phyloP scores from a whole-genome alignment of 1,139 yeast species.

The Lodderomyces metapsilosis region DNA sequence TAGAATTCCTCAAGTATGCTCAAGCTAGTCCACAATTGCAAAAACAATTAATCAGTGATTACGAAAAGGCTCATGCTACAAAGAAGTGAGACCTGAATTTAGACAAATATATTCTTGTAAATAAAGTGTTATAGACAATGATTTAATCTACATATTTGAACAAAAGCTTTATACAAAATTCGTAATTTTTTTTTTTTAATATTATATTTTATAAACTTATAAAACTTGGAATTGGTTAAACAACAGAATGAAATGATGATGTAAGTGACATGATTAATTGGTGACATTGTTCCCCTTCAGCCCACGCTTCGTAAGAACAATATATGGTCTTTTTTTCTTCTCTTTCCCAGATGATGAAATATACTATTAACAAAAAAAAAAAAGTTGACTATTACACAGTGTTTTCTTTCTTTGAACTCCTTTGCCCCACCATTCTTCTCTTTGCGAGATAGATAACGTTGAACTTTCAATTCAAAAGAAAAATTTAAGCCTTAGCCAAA shows the following conservation, averaged over 20 bases:
- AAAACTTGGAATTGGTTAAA: slow-evolving; percentile 2
- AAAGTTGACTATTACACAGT: slow-evolving; percentile 13
- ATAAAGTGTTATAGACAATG: slow-evolving; percentile 3
- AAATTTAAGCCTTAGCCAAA: slow-evolving; percentile 74
- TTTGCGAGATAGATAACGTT: too few species aligned
- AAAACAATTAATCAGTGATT: slow-evolving; percentile 83
- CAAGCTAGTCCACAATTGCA: slow-evolving; percentile 92
- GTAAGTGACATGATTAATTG: slow-evolving; percentile 4
- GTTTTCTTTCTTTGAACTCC: slow-evolving; percentile 6
- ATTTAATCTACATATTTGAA: too few species aligned
- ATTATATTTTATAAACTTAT: slow-evolving; percentile 5
- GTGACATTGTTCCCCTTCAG: neutral
- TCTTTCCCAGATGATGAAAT: slow-evolving; percentile 3
- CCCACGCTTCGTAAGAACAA: neutral
- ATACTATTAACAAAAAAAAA: neutral
- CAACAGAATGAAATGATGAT: slow-evolving; percentile 3
- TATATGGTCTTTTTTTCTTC: neutral
- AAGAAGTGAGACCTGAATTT: slow-evolving; percentile 19
- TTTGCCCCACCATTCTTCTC: too few species aligned
- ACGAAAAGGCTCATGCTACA: slow-evolving; percentile 42
- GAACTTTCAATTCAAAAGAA: too few species aligned
- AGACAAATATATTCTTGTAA: slow-evolving; percentile 6
- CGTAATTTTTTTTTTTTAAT: slow-evolving; percentile 3
- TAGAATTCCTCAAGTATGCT: slow-evolving; percentile 90
- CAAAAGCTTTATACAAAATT: neutral